Base-by-base conservation (phyloP, 2,329 filamentous ascomycete genomes). In the Colletotrichum lindemuthianum region DNA sequence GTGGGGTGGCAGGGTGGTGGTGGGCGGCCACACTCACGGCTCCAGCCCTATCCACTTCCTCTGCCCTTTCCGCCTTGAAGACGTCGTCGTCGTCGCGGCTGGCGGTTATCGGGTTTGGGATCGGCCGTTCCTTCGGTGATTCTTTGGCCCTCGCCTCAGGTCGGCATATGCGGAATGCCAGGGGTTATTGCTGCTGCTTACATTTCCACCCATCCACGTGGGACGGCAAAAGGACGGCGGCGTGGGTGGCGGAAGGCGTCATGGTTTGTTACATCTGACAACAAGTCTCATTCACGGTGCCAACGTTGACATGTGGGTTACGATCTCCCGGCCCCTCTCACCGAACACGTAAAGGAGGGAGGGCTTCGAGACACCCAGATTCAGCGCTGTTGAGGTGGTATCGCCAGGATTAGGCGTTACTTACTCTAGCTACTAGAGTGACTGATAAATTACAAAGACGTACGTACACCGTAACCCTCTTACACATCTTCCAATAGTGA, bases 71-170 rank as follows among this genome's bases (percentile, higher is more conserved):
- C 45, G 16, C 45, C 45, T 48, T 48, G 16, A 9, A 48, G 45
- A 6, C 13, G 32, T 24, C 5, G 24, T 24, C 24, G 43, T 16
- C 43, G 7, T 10, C 13, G 43, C 55, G 45, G 55, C 45, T 41
- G 34, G 37, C 45, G 54, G 44, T 34, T 49, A 43, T 13, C 37
- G 24, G 24, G 24, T 24, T 24, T 34, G 45, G 36, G 34, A 10
- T 45, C 55, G 37, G 55, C n/a, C 36, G 36, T 37, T 45, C 50
- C 50, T 36, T 60, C 58, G 41, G 58, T 48, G 49, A 32, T 54
- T 48, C 58, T 60, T 40, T 39, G 7, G n/a, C 34, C 44, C 24
- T 41, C 32, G 45, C 45, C 45, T 40, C 55, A 16, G 16, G 45
- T 50, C 45, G 36, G 50, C 24, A 43, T 50, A 49, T 49, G 55